Percentiles rank a stretch among this genome's conserved stretches.
These are phyloP conservation scores for Pseudoturritis turrita DNA, from an alignment of 345 rosid species.

Conservation along the genomic window DNA sequence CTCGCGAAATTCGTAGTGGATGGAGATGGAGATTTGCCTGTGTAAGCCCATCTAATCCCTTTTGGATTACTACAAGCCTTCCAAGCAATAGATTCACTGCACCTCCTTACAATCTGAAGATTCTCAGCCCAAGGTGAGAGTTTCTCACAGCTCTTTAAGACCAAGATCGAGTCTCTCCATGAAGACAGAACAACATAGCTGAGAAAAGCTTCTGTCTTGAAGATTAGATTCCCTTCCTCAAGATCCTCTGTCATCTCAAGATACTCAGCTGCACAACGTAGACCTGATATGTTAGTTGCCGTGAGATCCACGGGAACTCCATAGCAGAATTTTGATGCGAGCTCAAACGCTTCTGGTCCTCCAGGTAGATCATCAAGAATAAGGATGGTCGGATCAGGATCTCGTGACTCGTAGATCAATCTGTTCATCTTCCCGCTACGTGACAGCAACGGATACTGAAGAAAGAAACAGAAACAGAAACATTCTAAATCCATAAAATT, in stretches of 20 bases:
- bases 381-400: slow-evolving; percentile 50
- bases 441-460: slow-evolving; percentile 84
- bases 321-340: slow-evolving; percentile 94
- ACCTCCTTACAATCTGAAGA: slow-evolving; percentile 88
- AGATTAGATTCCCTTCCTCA: slow-evolving; percentile 94
- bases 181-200: slow-evolving; percentile 95
- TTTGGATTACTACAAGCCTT: slow-evolving; percentile 96
- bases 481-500: neutral
- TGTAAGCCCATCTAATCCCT: slow-evolving; percentile 92
- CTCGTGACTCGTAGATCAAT: slow-evolving; percentile 70
- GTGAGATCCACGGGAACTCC: slow-evolving; percentile 92
- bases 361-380: slow-evolving; percentile 79
- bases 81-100: slow-evolving; percentile 99
- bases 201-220: slow-evolving; percentile 96
- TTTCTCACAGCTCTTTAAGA: slow-evolving; percentile 86
- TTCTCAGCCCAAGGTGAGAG: slow-evolving; percentile 98
- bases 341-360: slow-evolving; percentile 83
- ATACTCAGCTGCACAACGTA: slow-evolving; percentile 92
- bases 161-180: slow-evolving; percentile 93
- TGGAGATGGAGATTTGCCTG: slow-evolving; percentile 60
- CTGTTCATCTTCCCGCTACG: slow-evolving; percentile 94
- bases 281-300: slow-evolving; percentile 81
- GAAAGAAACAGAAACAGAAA: neutral
- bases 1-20: slow-evolving; percentile 1
- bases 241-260: slow-evolving; percentile 99